A percentile compares a stretch with the other conserved stretches of the same genome.
Conservation (phyloP, 345 rosid genomes). For the Eucalyptus cloeziana region DNA sequence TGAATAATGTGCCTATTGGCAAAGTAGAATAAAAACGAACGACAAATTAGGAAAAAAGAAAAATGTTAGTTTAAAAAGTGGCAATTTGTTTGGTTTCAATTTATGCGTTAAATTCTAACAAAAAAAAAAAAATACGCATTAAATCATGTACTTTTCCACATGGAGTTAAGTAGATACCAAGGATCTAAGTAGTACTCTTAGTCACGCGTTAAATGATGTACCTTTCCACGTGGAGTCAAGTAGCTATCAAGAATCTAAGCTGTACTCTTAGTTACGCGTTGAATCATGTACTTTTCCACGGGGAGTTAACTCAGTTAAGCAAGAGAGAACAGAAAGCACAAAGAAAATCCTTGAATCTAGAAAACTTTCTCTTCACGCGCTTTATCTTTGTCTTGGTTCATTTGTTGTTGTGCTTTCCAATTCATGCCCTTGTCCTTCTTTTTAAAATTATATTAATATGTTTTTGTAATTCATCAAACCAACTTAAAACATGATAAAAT, state of each 20-base stretch:
- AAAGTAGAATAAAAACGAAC: neutral
- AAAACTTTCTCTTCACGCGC: neutral
- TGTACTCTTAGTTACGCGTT: too few relatives aligned
- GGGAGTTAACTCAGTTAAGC: neutral
- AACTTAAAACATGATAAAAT: too few relatives aligned
- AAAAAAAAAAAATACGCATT: too few relatives aligned
- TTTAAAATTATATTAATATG: too few relatives aligned
- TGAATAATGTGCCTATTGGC: neutral
- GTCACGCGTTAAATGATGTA: neutral
- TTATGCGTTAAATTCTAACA: rapidly evolving
- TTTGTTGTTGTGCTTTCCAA: neutral
- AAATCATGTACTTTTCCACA: too few relatives aligned
- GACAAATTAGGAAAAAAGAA: neutral
- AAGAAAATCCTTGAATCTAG: neutral
- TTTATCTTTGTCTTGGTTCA: neutral
- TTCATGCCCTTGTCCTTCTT: too few relatives aligned
- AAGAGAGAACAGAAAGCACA: neutral
- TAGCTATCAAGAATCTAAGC: too few relatives aligned
- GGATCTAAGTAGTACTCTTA: too few relatives aligned
- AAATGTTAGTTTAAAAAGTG: rapidly evolving
- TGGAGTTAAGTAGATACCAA: too few relatives aligned
- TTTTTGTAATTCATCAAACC: neutral
- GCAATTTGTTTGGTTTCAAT: too few relatives aligned
- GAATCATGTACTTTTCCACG: too few relatives aligned
- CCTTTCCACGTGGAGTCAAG: neutral